phyloP scores from a whole-genome alignment of 2,329 filamentous ascomycete species.

The Fusarium siculi region DNA sequence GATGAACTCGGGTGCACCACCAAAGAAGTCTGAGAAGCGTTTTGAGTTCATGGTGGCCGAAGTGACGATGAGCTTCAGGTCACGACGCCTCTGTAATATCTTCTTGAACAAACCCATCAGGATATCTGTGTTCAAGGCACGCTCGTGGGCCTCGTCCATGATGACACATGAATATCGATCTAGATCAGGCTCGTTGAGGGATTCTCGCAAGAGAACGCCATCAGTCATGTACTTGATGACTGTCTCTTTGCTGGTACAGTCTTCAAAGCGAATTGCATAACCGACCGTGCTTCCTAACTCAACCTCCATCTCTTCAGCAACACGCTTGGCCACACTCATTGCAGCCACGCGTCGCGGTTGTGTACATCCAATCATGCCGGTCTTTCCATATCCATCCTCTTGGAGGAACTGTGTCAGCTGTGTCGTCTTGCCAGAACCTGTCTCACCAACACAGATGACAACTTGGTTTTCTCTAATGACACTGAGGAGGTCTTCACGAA shows the following conservation, averaged over 20 bases:
- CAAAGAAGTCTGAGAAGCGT: conserved; percentile 94
- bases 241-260: conserved; percentile 95
- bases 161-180: conserved; percentile 98
- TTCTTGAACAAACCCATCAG: conserved; percentile 98
- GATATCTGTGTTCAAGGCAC: conserved; percentile 95
- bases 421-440: conserved; percentile 96
- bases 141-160: conserved; percentile 99
- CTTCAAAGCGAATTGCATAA: conserved; percentile 98
- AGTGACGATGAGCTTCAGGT: conserved; percentile 96
- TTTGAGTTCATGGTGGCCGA: conserved; percentile 99
- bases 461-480: conserved; percentile 98
- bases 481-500: conserved; percentile 89
- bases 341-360: conserved; percentile 96
- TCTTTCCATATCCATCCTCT: conserved; percentile 91
- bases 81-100: conserved; percentile 86
- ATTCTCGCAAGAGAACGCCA: conserved; percentile 92
- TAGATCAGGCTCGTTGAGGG: conserved; percentile 88
- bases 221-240: conserved; percentile 99
- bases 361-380: conserved; percentile 94
- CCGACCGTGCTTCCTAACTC: conserved; percentile 87
- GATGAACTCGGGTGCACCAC: conserved; percentile 93
- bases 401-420: conserved; percentile 96
- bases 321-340: conserved; percentile 98
- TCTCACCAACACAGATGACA: conserved; percentile 95
- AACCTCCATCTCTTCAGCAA: conserved; percentile 98